Conservation (phyloP, 306 rosid genomes). For the Vigna nakashimae region DNA sequence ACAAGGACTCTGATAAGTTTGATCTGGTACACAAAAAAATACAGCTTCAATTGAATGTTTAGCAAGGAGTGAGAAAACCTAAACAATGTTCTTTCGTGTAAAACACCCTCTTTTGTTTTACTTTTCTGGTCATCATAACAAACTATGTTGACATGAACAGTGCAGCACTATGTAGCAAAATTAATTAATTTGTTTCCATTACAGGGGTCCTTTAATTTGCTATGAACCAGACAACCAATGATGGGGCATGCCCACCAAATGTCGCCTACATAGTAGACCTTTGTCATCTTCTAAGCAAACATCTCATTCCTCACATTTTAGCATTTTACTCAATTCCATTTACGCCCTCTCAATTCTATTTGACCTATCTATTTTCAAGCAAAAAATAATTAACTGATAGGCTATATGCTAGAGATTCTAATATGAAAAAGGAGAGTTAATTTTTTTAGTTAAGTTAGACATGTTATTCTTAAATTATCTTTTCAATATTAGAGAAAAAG, state of each 20-base stretch:
- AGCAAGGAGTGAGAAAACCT: not conserved
- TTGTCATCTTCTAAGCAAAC: slow-evolving; percentile 35
- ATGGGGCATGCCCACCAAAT: slow-evolving; percentile 35
- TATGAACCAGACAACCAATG: slow-evolving; percentile 31
- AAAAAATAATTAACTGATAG: too few relatives aligned
- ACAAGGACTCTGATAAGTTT: not conserved
- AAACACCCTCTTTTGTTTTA: not conserved
- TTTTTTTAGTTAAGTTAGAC: too few relatives aligned
- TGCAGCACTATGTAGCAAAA: not conserved
- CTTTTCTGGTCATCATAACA: not conserved
- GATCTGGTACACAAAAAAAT: not conserved
- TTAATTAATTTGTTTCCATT: slow-evolving; percentile 1
- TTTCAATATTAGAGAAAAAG: too few relatives aligned
- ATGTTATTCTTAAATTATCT: too few relatives aligned
- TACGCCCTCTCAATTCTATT: not conserved
- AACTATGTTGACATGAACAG: not conserved
- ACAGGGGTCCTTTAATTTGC: slow-evolving; percentile 29
- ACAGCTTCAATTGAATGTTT: slow-evolving; percentile 5
- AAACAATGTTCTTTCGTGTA: not conserved
- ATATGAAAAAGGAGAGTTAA: too few relatives aligned
- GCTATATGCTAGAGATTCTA: too few relatives aligned
- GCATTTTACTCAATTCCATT: not conserved
- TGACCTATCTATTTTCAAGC: not conserved
- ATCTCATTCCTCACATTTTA: not conserved
- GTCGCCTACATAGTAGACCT: slow-evolving; percentile 20